These are phyloP conservation scores for Trichosporon sp. DNA, from an alignment of 1,284 basidiomycete species.

Conservation along the genomic window DNA sequence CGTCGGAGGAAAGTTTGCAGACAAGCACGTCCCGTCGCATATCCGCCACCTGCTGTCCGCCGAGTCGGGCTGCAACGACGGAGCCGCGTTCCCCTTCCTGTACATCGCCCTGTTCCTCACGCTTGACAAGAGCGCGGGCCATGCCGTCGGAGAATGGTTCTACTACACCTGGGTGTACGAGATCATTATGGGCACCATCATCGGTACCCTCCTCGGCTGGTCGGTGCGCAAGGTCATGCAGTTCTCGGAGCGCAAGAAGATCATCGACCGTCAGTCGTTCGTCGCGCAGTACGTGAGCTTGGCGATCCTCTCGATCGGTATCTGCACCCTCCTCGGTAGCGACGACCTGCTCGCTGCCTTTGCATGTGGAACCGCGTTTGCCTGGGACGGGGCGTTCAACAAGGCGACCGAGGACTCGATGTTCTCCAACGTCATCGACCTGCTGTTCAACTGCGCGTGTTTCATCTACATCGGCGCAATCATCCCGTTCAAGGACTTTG, in stretches of 20 bases:
- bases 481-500: constrained; percentile 82
- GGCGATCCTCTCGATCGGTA: constrained; percentile 71
- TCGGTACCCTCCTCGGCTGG: constrained; percentile 76
- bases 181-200: constrained; percentile 70
- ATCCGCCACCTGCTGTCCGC: constrained; percentile 87
- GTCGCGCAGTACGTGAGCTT: constrained; percentile 84
- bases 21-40: constrained; percentile 96
- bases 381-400: constrained; percentile 88
- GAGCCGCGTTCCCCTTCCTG: constrained; percentile 93
- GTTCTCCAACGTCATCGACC: constrained; percentile 92
- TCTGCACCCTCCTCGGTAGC: constrained; percentile 79
- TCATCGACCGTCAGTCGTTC: constrained; percentile 94
- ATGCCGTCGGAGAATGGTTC: constrained; percentile 64
- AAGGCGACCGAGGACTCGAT: constrained; percentile 90
- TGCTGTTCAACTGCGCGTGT: constrained; percentile 76
- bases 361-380: constrained; percentile 91
- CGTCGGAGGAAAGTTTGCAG: constrained; percentile 95
- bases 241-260: constrained; percentile 79
- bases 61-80: constrained; percentile 89
- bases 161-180: constrained; percentile 77
- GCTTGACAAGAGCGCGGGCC: constrained; percentile 62
- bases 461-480: constrained; percentile 93
- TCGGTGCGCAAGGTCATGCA: constrained; percentile 89
- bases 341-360: constrained; percentile 94
- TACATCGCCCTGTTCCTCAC: constrained; percentile 84